Evolutionary conservation across 108 stramenopile genomes (phyloP), one percentile per base, ranked within the genome.

Genomic region (Cafeteria roenbergensis): DNA sequence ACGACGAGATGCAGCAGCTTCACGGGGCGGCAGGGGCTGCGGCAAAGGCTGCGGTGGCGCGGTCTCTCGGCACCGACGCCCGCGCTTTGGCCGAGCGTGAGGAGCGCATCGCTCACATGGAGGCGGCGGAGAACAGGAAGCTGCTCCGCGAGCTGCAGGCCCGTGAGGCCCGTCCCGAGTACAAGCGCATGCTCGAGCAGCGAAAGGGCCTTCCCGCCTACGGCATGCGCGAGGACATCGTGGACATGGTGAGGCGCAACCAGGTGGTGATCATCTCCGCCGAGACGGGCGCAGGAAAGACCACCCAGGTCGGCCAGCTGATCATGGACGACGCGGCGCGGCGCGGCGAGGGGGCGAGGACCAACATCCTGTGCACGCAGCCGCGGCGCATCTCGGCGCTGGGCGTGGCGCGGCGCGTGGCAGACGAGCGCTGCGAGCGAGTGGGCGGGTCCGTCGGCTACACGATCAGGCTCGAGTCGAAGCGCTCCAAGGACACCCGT

Each of bases 361-460:
- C 68, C 36, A 90, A 90, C 67, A 90, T 95, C 76, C 76, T 94
- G 42, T 86, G 91, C 58, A 91, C 92, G 9, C 95, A 97, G 71
- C 95, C 93, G 35, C 85, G 95, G 33, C 82, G 94, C 29, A 76
- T 95, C 28, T 86, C 89, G n/a, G 92, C 90, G 17, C 89, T 91
- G 2, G 88, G 89, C 1, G 90, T 97, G 20, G 90, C 91, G 3
- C 69, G 75, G 17, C 88, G 96, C 30, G 93, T 97, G 27, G 91
- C 93, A 1, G 62, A 82, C 1, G 96, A 97, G 66, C 84, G 92
- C 48, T 86, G 84, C 29, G 91, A 91, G 68, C 33, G 70, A 27
- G 59, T 71, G 30, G 75, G 85, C 35, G 86, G 82, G 24, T 86
- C 83, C 56, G 90, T 95, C 26, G 95, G 95, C 9, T 94, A 93